Base-by-base conservation (phyloP, 169 alveolate genomes). In the Besnoitia besnoiti region DNA sequence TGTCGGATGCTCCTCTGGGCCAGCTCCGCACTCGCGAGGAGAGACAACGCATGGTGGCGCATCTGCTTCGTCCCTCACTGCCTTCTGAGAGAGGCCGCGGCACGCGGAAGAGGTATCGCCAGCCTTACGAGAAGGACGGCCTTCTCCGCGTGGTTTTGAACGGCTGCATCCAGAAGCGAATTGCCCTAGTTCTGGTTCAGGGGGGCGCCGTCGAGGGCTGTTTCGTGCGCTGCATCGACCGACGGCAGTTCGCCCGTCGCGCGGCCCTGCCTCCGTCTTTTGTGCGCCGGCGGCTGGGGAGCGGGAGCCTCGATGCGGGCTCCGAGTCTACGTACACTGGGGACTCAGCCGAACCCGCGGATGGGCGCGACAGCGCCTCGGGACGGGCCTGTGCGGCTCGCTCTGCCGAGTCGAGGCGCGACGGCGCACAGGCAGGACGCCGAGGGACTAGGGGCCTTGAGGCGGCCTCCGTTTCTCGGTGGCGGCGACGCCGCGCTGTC, bases 181-280 rank as follows among this genome's bases (percentile, higher is more conserved):
- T 55, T 19, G 67, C 67, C 30, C 67, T 55, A 5, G 67, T 55
- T 21, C 67, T 55, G 30, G 30, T n/a, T 21, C 67, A 55, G 67
- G 67, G 67, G 33, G 67, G 67, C 67, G 67, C 67, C 5, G 67
- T 55, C 67, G 67, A 55, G 24, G 67, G 67, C 67, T n/a, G 67
- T n/a, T 55, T 55, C 67, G 67, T 55, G 33, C 67, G 67, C 33
- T 55, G 67, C 24, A 55, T 55, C 12, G 67, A 55, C 67, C 12
- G 67, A 55, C 67, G 67, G 33, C n/a, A 55, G 30, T 21, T 55
- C 33, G 7, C 67, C 24, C 67, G 67, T 21, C 67, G 67, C 3
- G 4, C 67, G 67, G n/a, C n/a, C n/a, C 27, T 19, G 67, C 67
- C 67, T 55, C 3, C 24, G 67, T n/a, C 67, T 0, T 55, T 55